Evolutionary conservation across 139 green algal species (phyloP), one percentile per base, ranked within the genome.

Genomic region (Raphidocelis subcapitata): DNA sequence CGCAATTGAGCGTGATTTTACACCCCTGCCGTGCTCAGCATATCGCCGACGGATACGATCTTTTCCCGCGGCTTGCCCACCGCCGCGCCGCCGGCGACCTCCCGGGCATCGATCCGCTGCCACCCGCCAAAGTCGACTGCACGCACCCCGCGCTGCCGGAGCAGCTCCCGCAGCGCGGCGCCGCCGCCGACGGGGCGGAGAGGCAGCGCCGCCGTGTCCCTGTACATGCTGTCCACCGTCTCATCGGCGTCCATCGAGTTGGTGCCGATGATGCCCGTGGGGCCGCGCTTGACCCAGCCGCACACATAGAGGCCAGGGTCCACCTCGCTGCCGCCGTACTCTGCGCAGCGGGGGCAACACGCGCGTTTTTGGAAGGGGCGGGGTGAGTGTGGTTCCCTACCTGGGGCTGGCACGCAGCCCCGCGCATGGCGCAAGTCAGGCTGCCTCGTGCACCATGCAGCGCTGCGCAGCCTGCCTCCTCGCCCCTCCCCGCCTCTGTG

Each of bases 181-280:
- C 37, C 21, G 5, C 83, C 79, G 26, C 44, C 63, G 33, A 20
- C 24, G 21, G 55, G 26, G 70, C 29, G 24, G 3, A 3, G 1
- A 16, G 3, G 18, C 24, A 16, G 57, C 16, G 28, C 41, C 49
- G 29, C 56, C 14, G 47, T 29, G 65, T 94, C 90, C 21, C 82
- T 69, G 5, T 61, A 55, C 21, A 97, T 83, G 35, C 67, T 80
- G 8, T 68, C 74, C 29, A 91, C 88, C 31, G 91, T 95, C 67
- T 97, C 87, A 52, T 94, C 86, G 0, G 92, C 92, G 80, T 95
- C 91, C 36, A 89, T 74, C 28, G 94, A 59, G 72, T 97, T 97
- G 33, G 91, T 97, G 33, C 92, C 93, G 29, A 98, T 97, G 79
- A 97, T 97, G 73, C 93, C 93, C 3, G 88, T 89, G 0, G 93